Conservation (phyloP, 2,329 filamentous ascomycete species). For the Leptographium radiaticola region DNA sequence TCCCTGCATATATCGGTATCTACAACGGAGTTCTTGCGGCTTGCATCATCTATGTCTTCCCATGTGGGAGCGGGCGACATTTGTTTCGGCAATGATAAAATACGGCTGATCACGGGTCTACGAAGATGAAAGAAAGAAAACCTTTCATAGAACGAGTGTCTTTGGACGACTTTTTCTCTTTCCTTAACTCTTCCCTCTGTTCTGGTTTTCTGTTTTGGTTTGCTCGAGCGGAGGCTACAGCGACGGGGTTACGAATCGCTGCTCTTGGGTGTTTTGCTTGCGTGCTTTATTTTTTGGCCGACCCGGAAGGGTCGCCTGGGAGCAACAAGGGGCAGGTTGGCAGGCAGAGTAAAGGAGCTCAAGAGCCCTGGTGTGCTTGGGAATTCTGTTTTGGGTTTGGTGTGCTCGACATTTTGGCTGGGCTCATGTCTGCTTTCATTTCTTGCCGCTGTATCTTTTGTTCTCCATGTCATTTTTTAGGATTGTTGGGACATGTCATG, state of each 20-base stretch:
- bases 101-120: slow-evolving; percentile 35
- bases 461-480: slow-evolving; percentile 1
- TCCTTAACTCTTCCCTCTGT: not conserved
- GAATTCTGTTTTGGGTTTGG: not conserved
- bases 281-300: slow-evolving; percentile 2
- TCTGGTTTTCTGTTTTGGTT: not conserved
- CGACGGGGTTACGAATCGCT: not conserved
- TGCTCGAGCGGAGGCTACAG: not conserved
- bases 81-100: slow-evolving; percentile 25
- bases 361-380: not conserved
- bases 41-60: slow-evolving; percentile 15
- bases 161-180: slow-evolving; percentile 11
- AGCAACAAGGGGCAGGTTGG: slow-evolving; percentile 4
- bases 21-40: slow-evolving; percentile 28
- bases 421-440: not conserved
- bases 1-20: slow-evolving; percentile 32
- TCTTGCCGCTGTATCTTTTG: not conserved
- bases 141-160: slow-evolving; percentile 36
- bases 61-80: slow-evolving; percentile 29
- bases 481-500: slow-evolving; percentile 2
- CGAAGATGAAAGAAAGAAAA: slow-evolving; percentile 32
- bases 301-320: slow-evolving; percentile 4
- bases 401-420: not conserved
- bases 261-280: not conserved
- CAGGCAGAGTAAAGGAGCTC: slow-evolving; percentile 7